These are phyloP conservation scores for Trichoderma koningiopsis DNA, from an alignment of 2,329 filamentous ascomycete genomes.

Conservation along the genomic window DNA sequence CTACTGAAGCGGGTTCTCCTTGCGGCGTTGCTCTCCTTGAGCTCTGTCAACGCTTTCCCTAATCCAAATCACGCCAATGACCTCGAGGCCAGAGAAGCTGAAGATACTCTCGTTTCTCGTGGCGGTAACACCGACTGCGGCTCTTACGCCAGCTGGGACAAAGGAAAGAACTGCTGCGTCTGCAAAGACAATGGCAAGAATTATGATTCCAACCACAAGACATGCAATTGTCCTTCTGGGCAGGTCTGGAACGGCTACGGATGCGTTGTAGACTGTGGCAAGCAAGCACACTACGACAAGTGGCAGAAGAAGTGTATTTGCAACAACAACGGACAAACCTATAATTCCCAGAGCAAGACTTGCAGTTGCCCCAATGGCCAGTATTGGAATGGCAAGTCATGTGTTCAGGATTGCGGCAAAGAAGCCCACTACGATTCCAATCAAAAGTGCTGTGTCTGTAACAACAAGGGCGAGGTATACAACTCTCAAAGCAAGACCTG, in stretches of 20 bases:
- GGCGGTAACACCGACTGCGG: slow-evolving; percentile 15
- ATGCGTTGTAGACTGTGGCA: slow-evolving; percentile 21
- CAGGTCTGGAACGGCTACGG: slow-evolving; percentile 18
- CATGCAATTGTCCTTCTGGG: slow-evolving; percentile 20
- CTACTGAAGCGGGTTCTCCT: slow-evolving; percentile 23
- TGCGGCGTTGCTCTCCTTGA: slow-evolving; percentile 18
- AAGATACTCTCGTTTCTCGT: slow-evolving; percentile 12
- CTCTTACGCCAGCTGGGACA: slow-evolving; percentile 19
- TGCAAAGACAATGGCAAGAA: slow-evolving; percentile 27
- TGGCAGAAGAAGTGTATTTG: slow-evolving; percentile 18
- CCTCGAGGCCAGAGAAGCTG: slow-evolving; percentile 20
- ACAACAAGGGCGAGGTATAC: slow-evolving; percentile 1
- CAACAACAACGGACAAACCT: background rate
- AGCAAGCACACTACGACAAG: slow-evolving; percentile 7
- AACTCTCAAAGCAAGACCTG: slow-evolving; percentile 11
- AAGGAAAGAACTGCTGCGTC: slow-evolving; percentile 21
- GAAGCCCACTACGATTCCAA: slow-evolving; percentile 18
- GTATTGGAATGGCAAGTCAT: background rate
- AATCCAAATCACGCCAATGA: slow-evolving; percentile 18
- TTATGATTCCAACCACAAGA: slow-evolving; percentile 23
- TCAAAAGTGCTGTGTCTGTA: slow-evolving; percentile 13
- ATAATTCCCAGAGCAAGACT: background rate
- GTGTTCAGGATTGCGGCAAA: slow-evolving; percentile 22
- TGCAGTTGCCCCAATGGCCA: slow-evolving; percentile 22
- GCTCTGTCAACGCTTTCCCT: slow-evolving; percentile 25